phyloP scores from a whole-genome alignment of 2,329 filamentous ascomycete genomes.

The Mariannaea sp. region DNA sequence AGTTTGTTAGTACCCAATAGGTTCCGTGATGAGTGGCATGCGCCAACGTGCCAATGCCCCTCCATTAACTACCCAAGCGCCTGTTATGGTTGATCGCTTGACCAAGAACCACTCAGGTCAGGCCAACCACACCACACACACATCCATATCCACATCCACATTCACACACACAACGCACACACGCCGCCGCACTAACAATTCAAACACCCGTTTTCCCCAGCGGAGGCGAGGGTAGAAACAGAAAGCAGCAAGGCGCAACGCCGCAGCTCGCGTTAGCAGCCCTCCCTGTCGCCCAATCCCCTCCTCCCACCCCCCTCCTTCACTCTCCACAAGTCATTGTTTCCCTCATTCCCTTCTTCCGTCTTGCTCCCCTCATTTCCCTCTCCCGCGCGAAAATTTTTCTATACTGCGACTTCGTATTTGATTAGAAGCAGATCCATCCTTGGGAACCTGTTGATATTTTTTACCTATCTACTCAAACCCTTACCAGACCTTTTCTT shows the following conservation, averaged over 20 bases:
- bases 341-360: slow-evolving; percentile 17
- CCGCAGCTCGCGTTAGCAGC: slow-evolving; percentile 8
- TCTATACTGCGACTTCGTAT: no score
- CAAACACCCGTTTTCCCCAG: slow-evolving; percentile 12
- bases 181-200: slow-evolving; percentile 11
- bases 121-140: slow-evolving; percentile 4
- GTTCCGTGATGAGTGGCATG: slow-evolving; percentile 2
- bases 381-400: slow-evolving; percentile 31
- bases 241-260: slow-evolving; percentile 16
- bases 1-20: slow-evolving; percentile 1
- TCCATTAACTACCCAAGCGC: slow-evolving; percentile 4
- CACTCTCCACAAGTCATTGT: slow-evolving; percentile 17
- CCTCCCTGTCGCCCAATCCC: neutral
- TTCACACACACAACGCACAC: slow-evolving; percentile 4
- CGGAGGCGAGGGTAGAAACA: slow-evolving; percentile 11
- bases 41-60: neutral
- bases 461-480: slow-evolving; percentile 1
- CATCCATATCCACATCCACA: slow-evolving; percentile 1
- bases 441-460: slow-evolving; percentile 13
- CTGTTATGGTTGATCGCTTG: slow-evolving; percentile 3
- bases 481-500: slow-evolving; percentile 7
- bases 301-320: neutral
- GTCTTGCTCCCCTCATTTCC: slow-evolving; percentile 35
- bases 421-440: slow-evolving; percentile 22
- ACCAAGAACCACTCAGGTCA: slow-evolving; percentile 15